Percentiles rank a stretch among this genome's conserved stretches.
phyloP scores from a whole-genome alignment of 164 flowering plant genomes.

The Piper longum region DNA sequence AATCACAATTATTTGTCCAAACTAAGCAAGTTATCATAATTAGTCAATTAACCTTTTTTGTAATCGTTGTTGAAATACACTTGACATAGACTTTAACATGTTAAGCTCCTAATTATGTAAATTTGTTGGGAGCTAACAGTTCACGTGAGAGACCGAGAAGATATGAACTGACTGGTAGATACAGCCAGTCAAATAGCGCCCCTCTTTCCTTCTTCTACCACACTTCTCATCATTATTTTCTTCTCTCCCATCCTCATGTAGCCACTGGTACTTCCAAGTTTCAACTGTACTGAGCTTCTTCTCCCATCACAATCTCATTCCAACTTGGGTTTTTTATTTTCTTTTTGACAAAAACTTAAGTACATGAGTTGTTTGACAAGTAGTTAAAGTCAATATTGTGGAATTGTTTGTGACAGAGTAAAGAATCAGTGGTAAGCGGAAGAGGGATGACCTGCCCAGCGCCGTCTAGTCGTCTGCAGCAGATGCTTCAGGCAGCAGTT shows the following conservation, averaged over 20 bases:
- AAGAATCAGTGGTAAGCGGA: not conserved
- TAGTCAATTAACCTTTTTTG: too few species aligned
- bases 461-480: conserved; percentile 33
- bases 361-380: too few species aligned
- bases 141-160: not conserved
- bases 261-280: not conserved
- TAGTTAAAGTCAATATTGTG: not conserved
- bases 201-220: not conserved
- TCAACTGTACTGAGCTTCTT: too few species aligned
- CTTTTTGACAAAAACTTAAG: not conserved
- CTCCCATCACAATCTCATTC: too few species aligned
- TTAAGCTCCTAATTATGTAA: not conserved
- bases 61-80: too few species aligned
- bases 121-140: conserved; percentile 1
- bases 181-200: conserved; percentile 41
- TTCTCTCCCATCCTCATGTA: not conserved
- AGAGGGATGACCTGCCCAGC: conserved; percentile 21
- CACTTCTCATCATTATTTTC: not conserved
- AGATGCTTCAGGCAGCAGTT: conserved; percentile 66
- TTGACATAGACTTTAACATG: too few species aligned
- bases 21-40: too few species aligned
- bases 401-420: not conserved
- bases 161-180: conserved; percentile 39
- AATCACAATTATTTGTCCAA: too few species aligned
- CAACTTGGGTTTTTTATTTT: too few species aligned